Evolutionary conservation across 495 filamentous ascomycete species (phyloP), one percentile per base, ranked within the genome.

Genomic region (Xylaria bambusicola): DNA sequence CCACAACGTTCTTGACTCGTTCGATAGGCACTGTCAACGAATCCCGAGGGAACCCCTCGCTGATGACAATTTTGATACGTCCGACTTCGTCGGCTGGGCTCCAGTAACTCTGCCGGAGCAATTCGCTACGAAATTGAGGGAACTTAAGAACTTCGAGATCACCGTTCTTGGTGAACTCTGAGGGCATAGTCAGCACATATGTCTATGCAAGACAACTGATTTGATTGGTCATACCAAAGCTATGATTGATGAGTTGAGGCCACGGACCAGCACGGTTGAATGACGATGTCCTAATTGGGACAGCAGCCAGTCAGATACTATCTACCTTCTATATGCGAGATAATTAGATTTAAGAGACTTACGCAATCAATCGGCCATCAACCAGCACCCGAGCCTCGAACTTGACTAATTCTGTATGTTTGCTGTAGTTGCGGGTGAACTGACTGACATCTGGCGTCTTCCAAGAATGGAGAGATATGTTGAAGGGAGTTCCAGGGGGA

Each of bases 381-480:
- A 93, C 66, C 31, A 88, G 79, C 27, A 94, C 77, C 6, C 87
- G 82, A 29, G 84, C 82, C 61, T 90, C 88, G 64, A 85, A 91
- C 44, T 86, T 77, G 62, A 88, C 72, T 7, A 75, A 52, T 53
- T 89, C 84, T 18, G 83, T 75, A 15, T 84, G 79, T 66, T 85
- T 83, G 73, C 82, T 85, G 67, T 87, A 77, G 48, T 75, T 76
- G 54, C 80, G 78, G 26, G 86, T 81, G 62, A 85, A 81, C 29
- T 83, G 78, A 58, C 85, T 89, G 46, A 86, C 77, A 3, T 76
- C 74, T 2, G 89, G 88, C 13, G 76, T 80, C n/a, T 82, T 81
- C 92, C 92, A 96, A 56, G 80, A 86, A 71, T 95, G 91, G 48
- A 96, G 76, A 1, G 91, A 95, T 31, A 95, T 80, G 51, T 87